phyloP scores from a whole-genome alignment of 1,284 basidiomycete species.

The Tilletia horrida region DNA sequence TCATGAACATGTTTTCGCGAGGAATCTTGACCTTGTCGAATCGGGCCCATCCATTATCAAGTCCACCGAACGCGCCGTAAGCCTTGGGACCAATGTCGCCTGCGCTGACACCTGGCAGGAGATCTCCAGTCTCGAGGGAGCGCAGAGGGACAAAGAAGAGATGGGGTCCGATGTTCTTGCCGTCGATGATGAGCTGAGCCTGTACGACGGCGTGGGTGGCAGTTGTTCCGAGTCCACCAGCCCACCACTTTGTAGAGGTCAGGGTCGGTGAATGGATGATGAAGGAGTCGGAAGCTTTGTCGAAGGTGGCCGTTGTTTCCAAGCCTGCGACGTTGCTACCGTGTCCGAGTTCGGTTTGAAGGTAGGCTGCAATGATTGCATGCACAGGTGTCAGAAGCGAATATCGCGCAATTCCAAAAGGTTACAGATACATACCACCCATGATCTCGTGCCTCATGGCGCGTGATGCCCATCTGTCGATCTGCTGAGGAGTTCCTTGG shows the following conservation, averaged over 20 bases:
- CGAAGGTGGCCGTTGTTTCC: constrained; percentile 75
- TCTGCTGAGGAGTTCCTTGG: constrained; percentile 43
- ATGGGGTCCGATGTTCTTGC: constrained; percentile 70
- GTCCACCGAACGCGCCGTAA: constrained; percentile 61
- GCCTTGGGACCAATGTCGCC: constrained; percentile 69
- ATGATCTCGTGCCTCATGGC: constrained; percentile 52
- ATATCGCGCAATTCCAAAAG: constrained; percentile 28
- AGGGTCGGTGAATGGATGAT: constrained; percentile 72
- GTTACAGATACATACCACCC: constrained; percentile 27
- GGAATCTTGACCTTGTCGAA: constrained; percentile 73
- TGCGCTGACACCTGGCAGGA: constrained; percentile 66
- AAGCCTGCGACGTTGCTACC: constrained; percentile 60
- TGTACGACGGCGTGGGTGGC: constrained; percentile 76
- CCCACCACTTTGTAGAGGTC: constrained; percentile 79
- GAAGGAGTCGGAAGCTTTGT: constrained; percentile 68
- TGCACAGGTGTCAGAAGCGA: constrained; percentile 46
- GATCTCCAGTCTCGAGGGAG: constrained; percentile 62
- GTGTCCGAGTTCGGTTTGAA: constrained; percentile 63
- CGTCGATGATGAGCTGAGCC: constrained; percentile 69
- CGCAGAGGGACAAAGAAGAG: constrained; percentile 64
- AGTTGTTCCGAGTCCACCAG: constrained; percentile 67
- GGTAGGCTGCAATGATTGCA: constrained; percentile 52
- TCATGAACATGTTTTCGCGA: constrained; percentile 70
- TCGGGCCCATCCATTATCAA: constrained; percentile 69
- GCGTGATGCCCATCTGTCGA: constrained; percentile 42